Evolutionary conservation across 108 stramenopile species (phyloP).

Genomic region (Nitzschia palea): DNA sequence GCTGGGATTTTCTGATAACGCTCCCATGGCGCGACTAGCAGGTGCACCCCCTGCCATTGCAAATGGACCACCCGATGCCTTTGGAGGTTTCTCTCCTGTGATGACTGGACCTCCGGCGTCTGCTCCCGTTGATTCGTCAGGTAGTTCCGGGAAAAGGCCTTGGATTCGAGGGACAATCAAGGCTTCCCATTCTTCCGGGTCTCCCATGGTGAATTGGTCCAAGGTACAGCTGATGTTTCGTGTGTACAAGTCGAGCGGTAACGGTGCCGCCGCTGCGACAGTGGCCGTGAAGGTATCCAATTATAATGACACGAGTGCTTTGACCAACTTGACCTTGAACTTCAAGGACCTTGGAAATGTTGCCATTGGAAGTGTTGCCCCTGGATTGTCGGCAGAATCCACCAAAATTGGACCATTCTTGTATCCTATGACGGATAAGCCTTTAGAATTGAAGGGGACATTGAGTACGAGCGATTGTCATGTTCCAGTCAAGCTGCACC

Average conservation of each 20-base stretch:
- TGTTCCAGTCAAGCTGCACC: conserved; percentile 37
- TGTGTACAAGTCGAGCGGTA: conserved; percentile 11
- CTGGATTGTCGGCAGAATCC: conserved; percentile 27
- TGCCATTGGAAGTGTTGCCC: conserved; percentile 30
- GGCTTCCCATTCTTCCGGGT: conserved; percentile 27
- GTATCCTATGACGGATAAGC: conserved; percentile 9
- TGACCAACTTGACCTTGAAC: conserved; percentile 27
- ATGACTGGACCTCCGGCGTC: neutral
- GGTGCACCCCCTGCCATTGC: conserved; percentile 6
- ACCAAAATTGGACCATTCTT: conserved; percentile 33
- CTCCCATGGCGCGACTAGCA: conserved; percentile 8
- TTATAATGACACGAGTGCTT: neutral
- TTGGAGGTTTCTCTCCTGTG: neutral
- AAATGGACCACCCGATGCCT: neutral
- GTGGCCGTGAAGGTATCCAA: conserved; percentile 37
- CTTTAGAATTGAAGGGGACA: conserved; percentile 41
- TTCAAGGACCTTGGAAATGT: conserved; percentile 27
- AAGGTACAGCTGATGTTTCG: conserved; percentile 30
- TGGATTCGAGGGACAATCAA: conserved; percentile 36
- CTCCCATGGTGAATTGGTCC: conserved; percentile 39
- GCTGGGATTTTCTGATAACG: conserved; percentile 47
- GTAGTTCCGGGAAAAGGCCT: conserved; percentile 11
- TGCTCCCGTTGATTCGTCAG: neutral
- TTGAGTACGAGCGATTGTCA: conserved; percentile 16
- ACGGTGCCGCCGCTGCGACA: conserved; percentile 8